A percentile compares a stretch with the other conserved stretches of the same genome.
Conservation (phyloP, 192 early-diverging fungal species). For the Martensiomyces pterosporus region DNA sequence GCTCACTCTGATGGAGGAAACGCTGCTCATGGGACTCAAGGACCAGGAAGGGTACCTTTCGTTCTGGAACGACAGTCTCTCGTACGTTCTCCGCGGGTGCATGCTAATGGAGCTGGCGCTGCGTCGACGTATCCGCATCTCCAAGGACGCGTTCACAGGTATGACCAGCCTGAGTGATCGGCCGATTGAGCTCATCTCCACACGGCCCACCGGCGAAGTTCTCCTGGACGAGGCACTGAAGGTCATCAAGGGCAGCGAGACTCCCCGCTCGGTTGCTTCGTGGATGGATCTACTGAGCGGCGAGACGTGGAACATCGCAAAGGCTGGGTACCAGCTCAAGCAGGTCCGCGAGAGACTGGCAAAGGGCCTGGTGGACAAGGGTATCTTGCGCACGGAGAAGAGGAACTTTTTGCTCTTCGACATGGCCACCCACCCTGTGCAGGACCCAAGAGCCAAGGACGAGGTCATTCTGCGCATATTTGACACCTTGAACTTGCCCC, state of each 20-base stretch:
- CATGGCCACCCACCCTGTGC: constrained; percentile 96
- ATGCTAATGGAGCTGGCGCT: constrained; percentile 97
- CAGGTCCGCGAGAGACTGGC: constrained; percentile 95
- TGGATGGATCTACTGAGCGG: constrained; percentile 99
- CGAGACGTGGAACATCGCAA: constrained; percentile 98
- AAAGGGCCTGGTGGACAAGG: constrained; percentile 98
- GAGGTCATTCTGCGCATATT: constrained; percentile 78
- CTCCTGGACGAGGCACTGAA: constrained; percentile 92
- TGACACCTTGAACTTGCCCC: constrained; percentile 71
- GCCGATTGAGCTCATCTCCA: constrained; percentile 78
- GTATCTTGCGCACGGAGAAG: constrained; percentile 92
- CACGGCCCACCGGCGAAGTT: constrained; percentile 85
- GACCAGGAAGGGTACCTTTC: constrained; percentile 92
- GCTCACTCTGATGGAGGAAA: constrained; percentile 95
- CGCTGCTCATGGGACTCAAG: constrained; percentile 89
- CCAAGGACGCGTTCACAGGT: constrained; percentile 71
- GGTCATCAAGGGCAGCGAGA: constrained; percentile 83
- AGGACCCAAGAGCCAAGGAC: constrained; percentile 83
- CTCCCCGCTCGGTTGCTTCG: constrained; percentile 69
- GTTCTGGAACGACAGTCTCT: constrained; percentile 99
- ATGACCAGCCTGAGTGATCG: constrained; percentile 73
- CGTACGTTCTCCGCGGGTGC: constrained; percentile 89
- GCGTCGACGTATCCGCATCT: constrained; percentile 80
- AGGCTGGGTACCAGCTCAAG: constrained; percentile 95
- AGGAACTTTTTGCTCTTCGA: constrained; percentile 95